Evolutionary conservation across 1,284 basidiomycete species (phyloP), one percentile per base, ranked within the genome.

Genomic region (Ceratobasidium papillatum): DNA sequence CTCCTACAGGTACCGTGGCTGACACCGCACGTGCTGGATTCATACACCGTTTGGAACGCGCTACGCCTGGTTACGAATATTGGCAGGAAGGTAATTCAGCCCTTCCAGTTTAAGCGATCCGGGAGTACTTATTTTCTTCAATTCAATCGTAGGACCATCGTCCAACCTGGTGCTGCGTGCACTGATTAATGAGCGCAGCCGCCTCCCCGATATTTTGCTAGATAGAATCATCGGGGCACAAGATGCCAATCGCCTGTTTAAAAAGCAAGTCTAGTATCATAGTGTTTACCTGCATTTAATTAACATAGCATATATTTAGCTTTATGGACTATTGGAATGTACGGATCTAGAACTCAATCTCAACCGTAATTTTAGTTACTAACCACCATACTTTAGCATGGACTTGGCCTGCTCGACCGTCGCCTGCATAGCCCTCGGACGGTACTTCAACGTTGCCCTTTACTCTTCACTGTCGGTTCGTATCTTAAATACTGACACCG

Each of bases 271-370:
- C 2, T 19, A 9, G 8, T 58, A 14, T 51, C 19, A 5, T 25
- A 3, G 22, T 7, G 14, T 19, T 27, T 58, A 22, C 22, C 27
- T 58, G 14, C 14, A 34, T 45, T 12, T 25, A 22, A 8, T 17
- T 45, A 43, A 30, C 25, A 45, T 30, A 36, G 11, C 41, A 22
- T 27, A 25, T 25, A 12, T 43, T 19, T 52, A 69, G 66, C 25
- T 69, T 69, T 36, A 69, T 69, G 66, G 30, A 45, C 38, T 27
- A 45, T 25, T 69, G 66, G 66, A 69, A 69, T 38, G 66, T 69
- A 58, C 9, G 66, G 3, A 11, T 9, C 17, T 58, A 4, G 30
- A 2, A 36, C 9, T 32, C 19, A 17, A 3, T 3, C 14, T 5
- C 11, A 17, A 17, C 12, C 22, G 14, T 4, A 11, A 36, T 36